Evolutionary conservation across 768 basidiomycete species (phyloP).

Genomic region (Megacollybia marginata): DNA sequence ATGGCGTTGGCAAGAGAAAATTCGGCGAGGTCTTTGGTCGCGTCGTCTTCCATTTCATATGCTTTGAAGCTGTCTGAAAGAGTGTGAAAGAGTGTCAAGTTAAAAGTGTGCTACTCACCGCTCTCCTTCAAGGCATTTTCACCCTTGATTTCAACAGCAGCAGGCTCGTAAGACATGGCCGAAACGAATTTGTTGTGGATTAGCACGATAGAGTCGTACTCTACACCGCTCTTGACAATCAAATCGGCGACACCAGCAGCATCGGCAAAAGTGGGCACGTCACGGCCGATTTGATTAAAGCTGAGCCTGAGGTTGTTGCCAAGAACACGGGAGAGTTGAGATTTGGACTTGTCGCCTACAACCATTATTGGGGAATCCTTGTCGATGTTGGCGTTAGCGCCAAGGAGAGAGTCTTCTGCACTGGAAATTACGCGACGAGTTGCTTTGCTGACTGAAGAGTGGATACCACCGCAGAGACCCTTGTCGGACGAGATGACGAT

Average conservation of each 20-base stretch:
- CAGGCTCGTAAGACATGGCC: conserved; percentile 85
- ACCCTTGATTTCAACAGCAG: conserved; percentile 69
- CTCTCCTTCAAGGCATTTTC: conserved; percentile 77
- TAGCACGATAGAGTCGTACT: conserved; percentile 79
- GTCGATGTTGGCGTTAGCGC: conserved; percentile 39
- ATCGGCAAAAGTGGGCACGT: conserved; percentile 95
- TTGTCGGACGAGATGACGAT: conserved; percentile 96
- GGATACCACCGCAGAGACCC: conserved; percentile 99
- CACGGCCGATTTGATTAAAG: conserved; percentile 97
- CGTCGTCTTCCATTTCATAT: conserved; percentile 98
- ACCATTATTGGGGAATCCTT: conserved; percentile 69
- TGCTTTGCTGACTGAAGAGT: conserved; percentile 91
- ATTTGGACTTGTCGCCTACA: conserved; percentile 96
- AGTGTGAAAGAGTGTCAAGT: not conserved
- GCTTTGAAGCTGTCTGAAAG: conserved; percentile 76
- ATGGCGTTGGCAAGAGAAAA: conserved; percentile 96
- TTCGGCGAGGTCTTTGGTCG: conserved; percentile 87
- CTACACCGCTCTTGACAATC: conserved; percentile 75
- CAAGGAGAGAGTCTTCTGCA: conserved; percentile 41
- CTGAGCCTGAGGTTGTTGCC: conserved; percentile 67
- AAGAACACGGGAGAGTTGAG: conserved; percentile 69
- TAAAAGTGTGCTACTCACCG: conserved; percentile 37
- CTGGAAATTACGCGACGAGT: conserved; percentile 67
- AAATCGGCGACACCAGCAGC: conserved; percentile 92
- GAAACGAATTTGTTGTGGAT: conserved; percentile 85